Conservation (phyloP, 2,329 filamentous ascomycete genomes). For the Passalora sequoiae region DNA sequence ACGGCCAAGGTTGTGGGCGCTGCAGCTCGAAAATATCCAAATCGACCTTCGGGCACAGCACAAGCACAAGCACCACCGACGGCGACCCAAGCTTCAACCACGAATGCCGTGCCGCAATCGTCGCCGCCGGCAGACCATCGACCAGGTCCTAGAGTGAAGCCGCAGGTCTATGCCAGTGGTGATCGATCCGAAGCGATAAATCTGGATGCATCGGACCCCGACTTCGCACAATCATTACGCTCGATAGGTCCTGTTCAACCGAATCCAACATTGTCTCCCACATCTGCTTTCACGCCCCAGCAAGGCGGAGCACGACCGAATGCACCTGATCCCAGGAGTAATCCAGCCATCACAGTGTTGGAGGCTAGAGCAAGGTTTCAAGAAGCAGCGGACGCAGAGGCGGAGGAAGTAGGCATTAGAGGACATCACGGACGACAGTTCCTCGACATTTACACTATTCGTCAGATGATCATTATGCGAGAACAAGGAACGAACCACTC, state of each 20-base stretch:
- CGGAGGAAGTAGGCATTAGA: conserved; percentile 41
- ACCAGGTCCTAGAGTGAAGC: conserved; percentile 40
- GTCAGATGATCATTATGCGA: conserved; percentile 32
- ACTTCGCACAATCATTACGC: conserved; percentile 76
- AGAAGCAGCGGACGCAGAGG: conserved; percentile 51
- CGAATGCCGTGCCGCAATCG: conserved; percentile 24
- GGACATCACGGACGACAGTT: conserved; percentile 42
- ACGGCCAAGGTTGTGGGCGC: conserved; percentile 47
- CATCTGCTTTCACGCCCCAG: conserved; percentile 46
- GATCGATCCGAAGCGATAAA: conserved; percentile 48
- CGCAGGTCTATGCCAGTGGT: conserved; percentile 36
- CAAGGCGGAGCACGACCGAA: conserved; percentile 31
- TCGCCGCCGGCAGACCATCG: conserved; percentile 29
- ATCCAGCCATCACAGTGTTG: conserved; percentile 53
- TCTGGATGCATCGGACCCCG: conserved; percentile 56
- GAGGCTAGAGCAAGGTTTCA: conserved; percentile 48
- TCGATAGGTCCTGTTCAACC: conserved; percentile 55
- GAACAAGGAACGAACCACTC: conserved; percentile 27
- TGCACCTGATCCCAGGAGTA: conserved; percentile 38
- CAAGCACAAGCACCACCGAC: conserved; percentile 24
- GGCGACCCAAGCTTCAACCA: conserved; percentile 28
- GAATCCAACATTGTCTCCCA: conserved; percentile 52
- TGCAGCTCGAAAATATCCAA: conserved; percentile 53
- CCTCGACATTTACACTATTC: conserved; percentile 41
- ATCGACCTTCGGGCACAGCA: conserved; percentile 32